phyloP scores from a whole-genome alignment of 306 rosid genomes.

The Cyamopsis tetragonoloba region DNA sequence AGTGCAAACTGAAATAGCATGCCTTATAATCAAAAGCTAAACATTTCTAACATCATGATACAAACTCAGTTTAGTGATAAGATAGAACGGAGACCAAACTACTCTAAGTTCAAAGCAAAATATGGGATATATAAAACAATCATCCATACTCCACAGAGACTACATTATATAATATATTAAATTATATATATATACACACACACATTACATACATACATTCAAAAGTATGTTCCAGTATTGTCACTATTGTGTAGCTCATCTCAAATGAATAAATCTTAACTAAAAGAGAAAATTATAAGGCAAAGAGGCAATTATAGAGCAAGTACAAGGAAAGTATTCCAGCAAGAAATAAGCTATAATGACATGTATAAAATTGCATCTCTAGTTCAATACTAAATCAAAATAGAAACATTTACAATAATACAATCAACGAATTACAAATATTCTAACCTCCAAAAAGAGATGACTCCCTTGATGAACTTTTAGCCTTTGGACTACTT shows the following conservation, averaged over 20 bases:
- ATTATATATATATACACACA: too few species aligned
- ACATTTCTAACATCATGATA: not conserved
- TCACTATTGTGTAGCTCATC: constrained; percentile 21
- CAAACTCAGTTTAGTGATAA: constrained; percentile 9
- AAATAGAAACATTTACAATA: not conserved
- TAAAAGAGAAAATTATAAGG: not conserved
- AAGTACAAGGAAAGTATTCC: not conserved
- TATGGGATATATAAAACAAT: not conserved
- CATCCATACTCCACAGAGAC: not conserved
- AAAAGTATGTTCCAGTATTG: not conserved
- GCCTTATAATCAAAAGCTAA: not conserved
- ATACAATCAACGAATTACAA: constrained; percentile 19
- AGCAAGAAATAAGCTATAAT: constrained; percentile 8
- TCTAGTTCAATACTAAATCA: not conserved
- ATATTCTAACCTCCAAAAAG: constrained; percentile 84
- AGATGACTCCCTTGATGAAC: constrained; percentile 74
- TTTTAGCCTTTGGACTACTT: constrained; percentile 94
- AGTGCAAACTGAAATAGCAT: constrained; percentile 8
- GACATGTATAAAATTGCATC: not conserved
- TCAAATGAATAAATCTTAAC: constrained; percentile 6
- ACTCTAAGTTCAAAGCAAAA: not conserved
- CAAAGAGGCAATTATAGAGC: not conserved
- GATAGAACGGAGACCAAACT: not conserved
- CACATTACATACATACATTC: too few species aligned
- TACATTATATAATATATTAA: not conserved